phyloP scores from a whole-genome alignment of 441 rosid genomes.

The Populus hybrid region DNA sequence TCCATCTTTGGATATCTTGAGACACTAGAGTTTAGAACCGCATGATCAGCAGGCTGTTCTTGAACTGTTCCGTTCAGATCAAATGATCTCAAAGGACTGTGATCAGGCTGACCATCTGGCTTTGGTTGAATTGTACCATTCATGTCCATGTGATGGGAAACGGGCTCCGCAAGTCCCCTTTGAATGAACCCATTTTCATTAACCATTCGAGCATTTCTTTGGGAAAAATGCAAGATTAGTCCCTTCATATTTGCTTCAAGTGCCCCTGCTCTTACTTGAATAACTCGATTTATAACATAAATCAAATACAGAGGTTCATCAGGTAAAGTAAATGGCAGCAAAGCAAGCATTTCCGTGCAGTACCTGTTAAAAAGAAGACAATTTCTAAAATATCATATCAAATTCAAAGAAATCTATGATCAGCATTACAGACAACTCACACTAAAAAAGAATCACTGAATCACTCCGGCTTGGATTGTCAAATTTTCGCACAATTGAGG shows the following conservation, averaged over 20 bases:
- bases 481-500: slow-evolving; percentile 96
- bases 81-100: slow-evolving; percentile 37
- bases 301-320: slow-evolving; percentile 98
- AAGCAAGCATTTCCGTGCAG: slow-evolving; percentile 91
- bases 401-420: slow-evolving; percentile 10
- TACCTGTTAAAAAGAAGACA: slow-evolving; percentile 55
- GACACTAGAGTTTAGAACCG: slow-evolving; percentile 27
- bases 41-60: slow-evolving; percentile 45
- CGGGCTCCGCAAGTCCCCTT: slow-evolving; percentile 36
- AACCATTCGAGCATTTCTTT: slow-evolving; percentile 44
- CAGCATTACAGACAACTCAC: slow-evolving; percentile 48
- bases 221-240: slow-evolving; percentile 51
- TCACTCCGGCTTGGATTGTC: slow-evolving; percentile 72
- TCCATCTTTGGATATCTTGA: slow-evolving; percentile 36
- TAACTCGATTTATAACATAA: slow-evolving; percentile 82
- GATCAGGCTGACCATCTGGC: slow-evolving; percentile 35
- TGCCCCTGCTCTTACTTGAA: slow-evolving; percentile 94
- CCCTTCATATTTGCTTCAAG: slow-evolving; percentile 94
- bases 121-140: slow-evolving; percentile 52
- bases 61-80: slow-evolving; percentile 71
- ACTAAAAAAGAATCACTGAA: slow-evolving; percentile 72
- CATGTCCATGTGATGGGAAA: slow-evolving; percentile 33
- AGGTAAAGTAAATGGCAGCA: slow-evolving; percentile 85
- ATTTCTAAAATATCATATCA: slow-evolving; percentile 15
- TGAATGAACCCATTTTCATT: slow-evolving; percentile 51